Percentiles rank a stretch among this genome's conserved stretches.
phyloP scores from a whole-genome alignment of 345 rosid genomes.

The Euphorbia tirucalli region DNA sequence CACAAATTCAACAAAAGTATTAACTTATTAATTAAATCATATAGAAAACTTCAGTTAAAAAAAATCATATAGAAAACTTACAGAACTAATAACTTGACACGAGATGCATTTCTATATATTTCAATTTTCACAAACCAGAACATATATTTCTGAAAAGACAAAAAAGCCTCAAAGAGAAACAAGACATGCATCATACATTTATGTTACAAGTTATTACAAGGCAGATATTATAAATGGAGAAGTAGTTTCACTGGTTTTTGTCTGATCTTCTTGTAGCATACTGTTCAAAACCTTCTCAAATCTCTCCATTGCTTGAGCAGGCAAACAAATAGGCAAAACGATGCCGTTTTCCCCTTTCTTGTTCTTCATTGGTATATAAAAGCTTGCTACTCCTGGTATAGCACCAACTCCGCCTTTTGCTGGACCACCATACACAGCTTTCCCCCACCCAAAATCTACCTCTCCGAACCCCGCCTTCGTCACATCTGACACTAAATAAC shows the following conservation, averaged over 20 bases:
- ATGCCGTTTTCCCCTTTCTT: slow-evolving; percentile 22
- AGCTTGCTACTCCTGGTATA: slow-evolving; percentile 11
- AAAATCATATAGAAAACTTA: too few relatives aligned
- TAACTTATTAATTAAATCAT: too few relatives aligned
- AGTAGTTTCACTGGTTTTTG: not conserved
- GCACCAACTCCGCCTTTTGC: slow-evolving; percentile 17
- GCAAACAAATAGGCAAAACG: slow-evolving; percentile 16
- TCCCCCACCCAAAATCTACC: slow-evolving; percentile 36
- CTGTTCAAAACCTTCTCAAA: not conserved
- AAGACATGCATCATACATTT: too few relatives aligned
- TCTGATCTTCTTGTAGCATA: not conserved
- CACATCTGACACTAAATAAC: slow-evolving; percentile 23
- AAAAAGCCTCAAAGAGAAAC: too few relatives aligned
- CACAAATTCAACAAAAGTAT: too few relatives aligned
- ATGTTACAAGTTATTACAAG: not conserved
- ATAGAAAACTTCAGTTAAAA: too few relatives aligned
- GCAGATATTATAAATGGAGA: not conserved
- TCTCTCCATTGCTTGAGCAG: slow-evolving; percentile 10
- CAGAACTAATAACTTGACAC: too few relatives aligned
- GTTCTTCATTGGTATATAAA: slow-evolving; percentile 3
- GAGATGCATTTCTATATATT: too few relatives aligned
- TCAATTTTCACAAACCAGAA: too few relatives aligned
- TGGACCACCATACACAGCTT: slow-evolving; percentile 24
- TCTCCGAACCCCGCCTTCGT: slow-evolving; percentile 19
- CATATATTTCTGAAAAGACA: too few relatives aligned